Evolutionary conservation across 768 basidiomycete genomes (phyloP), one percentile per base, ranked within the genome.

Genomic region (Pleurotus sapidus): DNA sequence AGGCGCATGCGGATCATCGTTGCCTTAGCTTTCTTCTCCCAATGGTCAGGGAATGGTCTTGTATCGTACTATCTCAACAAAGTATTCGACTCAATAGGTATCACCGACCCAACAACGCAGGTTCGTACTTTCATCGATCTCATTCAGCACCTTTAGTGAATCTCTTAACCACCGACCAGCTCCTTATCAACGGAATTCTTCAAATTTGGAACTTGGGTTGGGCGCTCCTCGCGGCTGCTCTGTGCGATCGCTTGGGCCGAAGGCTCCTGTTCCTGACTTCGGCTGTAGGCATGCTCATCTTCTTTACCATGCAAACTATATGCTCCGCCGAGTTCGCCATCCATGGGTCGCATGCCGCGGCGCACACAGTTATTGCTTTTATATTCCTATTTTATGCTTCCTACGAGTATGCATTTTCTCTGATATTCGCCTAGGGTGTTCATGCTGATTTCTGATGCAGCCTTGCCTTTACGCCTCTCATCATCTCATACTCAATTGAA

Each of bases 1-100:
- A 85, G 77, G 70, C 89, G 92, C 57, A 80, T 93, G 79, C 72
- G 80, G 55, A 87, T 92, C 69, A 88, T 92, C 69, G 66, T 89
- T 59, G 87, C 86, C 47, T 74, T 92, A 55, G 89, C 88, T 49
- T 88, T 88, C 80, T 91, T 92, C 79, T 90, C 89, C 2, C 88
- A 89, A 63, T 91, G 89, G 90, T 90, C 87, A 8, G 90, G 88
- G 12, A 91, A 91, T 63, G 90, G 90, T 65, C 85, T 93, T 54
- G 86, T 90, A 48, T 90, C 88, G 5, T 91, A 87, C 77, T 93
- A 93, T 75, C 82, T 93, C 65, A 86, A 77, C 72, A 77, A 82
- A 68, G 86, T 93, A 54, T 84, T 93, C 68, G 69, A 77, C 59
- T 75, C 81, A 56, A 86, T 89, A 57, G 87, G 87, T 56, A 84